Conservation (phyloP, 1,139 yeast genomes). For the Pichia sp. region DNA sequence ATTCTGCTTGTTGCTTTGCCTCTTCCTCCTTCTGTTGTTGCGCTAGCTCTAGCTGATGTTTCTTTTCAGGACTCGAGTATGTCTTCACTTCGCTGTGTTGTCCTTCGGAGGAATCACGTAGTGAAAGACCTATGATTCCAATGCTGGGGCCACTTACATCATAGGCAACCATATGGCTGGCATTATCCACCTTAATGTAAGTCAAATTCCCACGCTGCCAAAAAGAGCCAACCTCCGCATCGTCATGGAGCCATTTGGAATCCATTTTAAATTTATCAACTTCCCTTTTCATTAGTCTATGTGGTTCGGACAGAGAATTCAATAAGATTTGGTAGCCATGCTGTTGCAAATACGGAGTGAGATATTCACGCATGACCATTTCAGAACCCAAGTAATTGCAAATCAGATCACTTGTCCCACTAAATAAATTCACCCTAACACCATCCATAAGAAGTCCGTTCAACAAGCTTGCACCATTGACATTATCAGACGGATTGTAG, state of each 20-base stretch:
- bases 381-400: slow-evolving; percentile 83
- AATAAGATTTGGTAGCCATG: slow-evolving; percentile 1
- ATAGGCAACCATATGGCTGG: slow-evolving; percentile 94
- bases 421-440: slow-evolving; percentile 67
- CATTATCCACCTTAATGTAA: slow-evolving; percentile 64
- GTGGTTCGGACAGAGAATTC: not conserved
- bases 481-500: slow-evolving; percentile 42
- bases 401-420: slow-evolving; percentile 84
- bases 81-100: slow-evolving; percentile 7
- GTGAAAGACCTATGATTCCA: slow-evolving; percentile 55
- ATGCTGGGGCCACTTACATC: slow-evolving; percentile 70
- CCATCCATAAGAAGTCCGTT: slow-evolving; percentile 56
- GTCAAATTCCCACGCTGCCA: slow-evolving; percentile 67
- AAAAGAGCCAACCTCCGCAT: slow-evolving; percentile 47
- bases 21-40: slow-evolving; percentile 3
- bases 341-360: not conserved
- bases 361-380: slow-evolving; percentile 47
- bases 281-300: slow-evolving; percentile 8
- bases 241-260: slow-evolving; percentile 51
- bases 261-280: slow-evolving; percentile 18
- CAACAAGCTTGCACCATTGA: slow-evolving; percentile 58
- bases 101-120: not conserved
- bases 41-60: not conserved
- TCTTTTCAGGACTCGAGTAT: slow-evolving; percentile 2
- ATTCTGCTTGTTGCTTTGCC: not conserved